Conservation (phyloP, 148 eudicot genomes). For the Pouteria glomerata region DNA sequence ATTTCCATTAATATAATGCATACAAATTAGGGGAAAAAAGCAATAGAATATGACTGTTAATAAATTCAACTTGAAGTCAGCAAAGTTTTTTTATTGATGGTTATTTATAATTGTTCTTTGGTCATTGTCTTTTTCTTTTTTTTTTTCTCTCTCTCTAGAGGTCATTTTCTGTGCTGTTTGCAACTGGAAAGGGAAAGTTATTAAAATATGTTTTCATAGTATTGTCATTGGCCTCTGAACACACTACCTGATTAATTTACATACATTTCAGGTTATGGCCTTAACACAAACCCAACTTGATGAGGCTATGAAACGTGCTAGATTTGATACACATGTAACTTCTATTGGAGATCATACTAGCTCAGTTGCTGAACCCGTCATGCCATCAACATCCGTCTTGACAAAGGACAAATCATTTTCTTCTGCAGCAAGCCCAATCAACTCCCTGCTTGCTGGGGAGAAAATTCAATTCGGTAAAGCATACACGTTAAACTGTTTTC, state of each 20-base stretch:
- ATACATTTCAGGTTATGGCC: constrained; percentile 62
- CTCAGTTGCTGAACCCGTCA: constrained; percentile 37
- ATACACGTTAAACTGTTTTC: not conserved
- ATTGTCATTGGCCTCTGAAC: not conserved
- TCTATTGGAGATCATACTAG: constrained; percentile 43
- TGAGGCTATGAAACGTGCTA: constrained; percentile 83
- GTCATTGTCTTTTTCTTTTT: too few relatives aligned
- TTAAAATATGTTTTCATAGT: not conserved
- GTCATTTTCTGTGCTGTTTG: constrained; percentile 1
- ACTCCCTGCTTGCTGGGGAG: constrained; percentile 93
- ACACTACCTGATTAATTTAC: constrained; percentile 11
- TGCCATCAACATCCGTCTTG: constrained; percentile 51
- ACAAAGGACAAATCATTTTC: constrained; percentile 51
- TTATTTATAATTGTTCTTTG: too few relatives aligned
- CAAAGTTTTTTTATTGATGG: too few relatives aligned
- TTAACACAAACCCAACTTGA: constrained; percentile 84
- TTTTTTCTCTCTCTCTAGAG: too few relatives aligned
- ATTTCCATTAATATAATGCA: not conserved
- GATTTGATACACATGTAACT: constrained; percentile 38
- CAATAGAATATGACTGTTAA: not conserved
- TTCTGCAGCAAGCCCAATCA: constrained; percentile 72
- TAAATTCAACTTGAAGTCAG: not conserved
- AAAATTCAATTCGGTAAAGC: constrained; percentile 90
- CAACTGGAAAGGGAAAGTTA: not conserved
- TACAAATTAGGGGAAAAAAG: not conserved